Evolutionary conservation across 805 yeast genomes (phyloP), one percentile per base, ranked within the genome.

Genomic region (Candida sithepensis): DNA sequence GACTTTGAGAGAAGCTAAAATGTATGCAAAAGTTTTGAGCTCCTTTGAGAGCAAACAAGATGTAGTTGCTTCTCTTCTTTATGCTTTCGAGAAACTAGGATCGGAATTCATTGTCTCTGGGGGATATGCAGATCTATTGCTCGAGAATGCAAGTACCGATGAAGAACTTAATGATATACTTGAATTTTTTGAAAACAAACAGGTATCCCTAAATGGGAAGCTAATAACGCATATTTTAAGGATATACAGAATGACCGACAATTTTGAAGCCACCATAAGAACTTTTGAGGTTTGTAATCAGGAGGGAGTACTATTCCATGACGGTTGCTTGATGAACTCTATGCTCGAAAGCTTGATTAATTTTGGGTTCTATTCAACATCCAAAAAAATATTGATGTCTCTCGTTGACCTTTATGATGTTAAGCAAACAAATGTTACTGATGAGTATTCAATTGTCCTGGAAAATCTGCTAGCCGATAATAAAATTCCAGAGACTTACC

Each of bases 401-500:
- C 13, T 24, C 10, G 10, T 42, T 6, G 33, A 37, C 12, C 24
- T 42, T n/a, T 23, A 18, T 3, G 40, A 42, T 24, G n/a, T 42
- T 10, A 19, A 42, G 23, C 40, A 42, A 22, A 23, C 45, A 14
- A 6, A 14, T 14, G n/a, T 37, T 12, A 24, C 41, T 4, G 24
- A n/a, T 2, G 26, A 36, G 3, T 20, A 36, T 13, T 7, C 10
- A 12, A 33, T 19, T 13, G 33, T 38, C 14, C 26, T 41, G 8
- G 16, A 30, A 33, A 28, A 45, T n/a, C 24, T 48, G n/a, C n/a
- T 41, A 10, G 16, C 18, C 6, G 9, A 24, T 8, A 41, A 30
- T 18, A 21, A 19, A 7, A 12, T 33, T 19, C 54, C 51, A 1
- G 45, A 44, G n/a, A 43, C 44, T 2, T 43, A 19, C 21, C 18